Base-by-base conservation (phyloP, 257 asterid species). In the Anisodus tanguticus region DNA sequence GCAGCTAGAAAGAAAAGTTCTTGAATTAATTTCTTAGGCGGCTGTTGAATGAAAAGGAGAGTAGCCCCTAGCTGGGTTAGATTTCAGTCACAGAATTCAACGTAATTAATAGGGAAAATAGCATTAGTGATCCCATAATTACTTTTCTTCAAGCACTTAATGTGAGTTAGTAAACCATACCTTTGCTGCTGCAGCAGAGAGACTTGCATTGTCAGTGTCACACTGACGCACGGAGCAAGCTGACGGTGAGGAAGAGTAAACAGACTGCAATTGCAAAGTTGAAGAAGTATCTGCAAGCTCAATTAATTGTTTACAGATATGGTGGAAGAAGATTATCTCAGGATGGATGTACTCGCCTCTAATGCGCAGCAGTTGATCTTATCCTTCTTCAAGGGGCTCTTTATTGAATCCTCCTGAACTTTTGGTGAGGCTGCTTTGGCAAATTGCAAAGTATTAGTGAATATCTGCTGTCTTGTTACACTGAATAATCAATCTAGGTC, bases 341-440 rank as follows among this genome's bases (percentile, higher is more conserved):
- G 47, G 19, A 66, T 31, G 2, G 63, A 43, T 83, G 8, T 54
- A 57, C 87, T 84, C 66, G 78, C 91, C 91, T 88, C 84, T 4
- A 76, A 63, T 12, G 39, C 60, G n/a, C 59, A 35, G 31, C 83
- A 79, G 58, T 63, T 83, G 9, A 51, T 12, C 47, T 53, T 82
- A 3, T 84, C 88, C 84, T 84, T 82, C 58, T 41, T 67, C 80
- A 49, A 81, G 60, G 83, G 41, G 57, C 64, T 77, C 8, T 37
- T 13, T 47, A 10, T 53, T 62, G 82, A 72, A 47, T 53, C 55
- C 54, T 79, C 76, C 64, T 83, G 87, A 83, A 17, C 70, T 80
- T 49, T 59, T 55, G 90, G 79, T 54, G 74, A 81, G 84, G 79
- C 87, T 85, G 84, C 88, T 59, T 59, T 74, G 16, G 13, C 19